Base-by-base conservation (phyloP, 306 rosid genomes). In the Ormosia semicastrata region DNA sequence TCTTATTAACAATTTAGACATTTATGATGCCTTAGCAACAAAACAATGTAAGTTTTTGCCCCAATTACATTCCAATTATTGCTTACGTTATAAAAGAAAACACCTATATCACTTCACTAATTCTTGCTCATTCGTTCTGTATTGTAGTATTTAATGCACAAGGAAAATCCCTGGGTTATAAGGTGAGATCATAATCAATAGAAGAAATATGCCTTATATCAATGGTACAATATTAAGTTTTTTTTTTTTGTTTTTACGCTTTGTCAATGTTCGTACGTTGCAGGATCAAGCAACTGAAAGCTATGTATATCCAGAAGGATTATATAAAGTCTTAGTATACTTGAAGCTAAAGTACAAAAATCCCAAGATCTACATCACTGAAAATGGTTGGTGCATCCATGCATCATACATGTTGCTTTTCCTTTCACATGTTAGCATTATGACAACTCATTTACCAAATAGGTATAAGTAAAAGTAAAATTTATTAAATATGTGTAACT, bases 311-410 rank as follows among this genome's bases (percentile, higher is more conserved):
- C 75, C 87, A 0, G 41, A 75, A 75, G 89, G 87, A 76, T 44
- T 86, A 44, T 72, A 75, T 43, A 80, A 71, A 30, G 6, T 80
- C 4, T 57, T 86, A 56, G 29, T 56, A 8, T 65, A 54, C 40
- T 2, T 83, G 2, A 71, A 71, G 34, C 17, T 46, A 2, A 80
- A 71, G n/a, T 83, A 86, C n/a, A 14, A 34, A 37, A 39, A 50
- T 50, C 80, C 81, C 0, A 80, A 80, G 46, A 50, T 80, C 17
- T 86, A 86, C 71, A 71, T 86, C 32, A 70, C 83, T 0, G 89
- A 86, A 66, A 86, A 86, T 83, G 89, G 85, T 86, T 43, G 7
- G 66, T n/a, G 10, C 8, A 54, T 68, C 36, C 56, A 50, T 18
- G 5, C n/a, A n/a, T n/a, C n/a, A n/a, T n/a, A n/a, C n/a, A 37